Conservation (phyloP, 768 basidiomycete species). For the Pleurotus cornucopiae region DNA sequence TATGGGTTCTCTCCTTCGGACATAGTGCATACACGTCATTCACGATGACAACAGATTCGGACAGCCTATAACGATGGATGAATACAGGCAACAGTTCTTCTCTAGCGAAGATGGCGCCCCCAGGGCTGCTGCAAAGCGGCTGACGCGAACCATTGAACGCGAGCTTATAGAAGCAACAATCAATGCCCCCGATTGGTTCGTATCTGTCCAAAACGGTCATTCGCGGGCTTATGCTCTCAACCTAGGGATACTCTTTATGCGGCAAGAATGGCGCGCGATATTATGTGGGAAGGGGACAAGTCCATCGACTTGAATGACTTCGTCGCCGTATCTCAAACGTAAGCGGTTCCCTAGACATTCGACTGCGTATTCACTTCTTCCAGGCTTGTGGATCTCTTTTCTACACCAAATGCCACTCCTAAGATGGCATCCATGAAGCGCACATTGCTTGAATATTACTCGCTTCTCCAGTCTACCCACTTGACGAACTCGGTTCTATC, state of each 20-base stretch:
- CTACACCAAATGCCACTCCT: slow-evolving; percentile 56
- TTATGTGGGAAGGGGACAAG: slow-evolving; percentile 85
- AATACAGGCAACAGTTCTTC: slow-evolving; percentile 75
- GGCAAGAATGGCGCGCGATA: slow-evolving; percentile 88
- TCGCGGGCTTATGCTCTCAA: background rate
- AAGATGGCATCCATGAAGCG: slow-evolving; percentile 61
- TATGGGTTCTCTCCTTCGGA: slow-evolving; percentile 27
- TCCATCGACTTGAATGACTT: slow-evolving; percentile 79
- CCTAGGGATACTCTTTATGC: slow-evolving; percentile 84
- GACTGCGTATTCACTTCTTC: slow-evolving; percentile 9
- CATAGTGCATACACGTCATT: slow-evolving; percentile 9
- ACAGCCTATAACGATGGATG: slow-evolving; percentile 69
- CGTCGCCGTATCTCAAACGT: slow-evolving; percentile 88
- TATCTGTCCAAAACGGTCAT: slow-evolving; percentile 13
- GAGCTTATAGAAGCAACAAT: slow-evolving; percentile 75
- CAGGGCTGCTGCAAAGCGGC: slow-evolving; percentile 79
- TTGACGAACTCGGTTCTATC: slow-evolving; percentile 85
- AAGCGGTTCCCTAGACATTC: slow-evolving; percentile 25
- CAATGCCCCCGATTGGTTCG: slow-evolving; percentile 93
- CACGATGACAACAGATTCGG: slow-evolving; percentile 60
- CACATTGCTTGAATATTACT: slow-evolving; percentile 82
- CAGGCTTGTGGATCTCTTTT: slow-evolving; percentile 87
- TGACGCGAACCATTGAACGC: slow-evolving; percentile 71
- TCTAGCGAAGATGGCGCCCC: slow-evolving; percentile 62
- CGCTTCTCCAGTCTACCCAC: slow-evolving; percentile 74